Evolutionary conservation across 129 eudicot species (phyloP).

Genomic region (Oenanthe sinensis): DNA sequence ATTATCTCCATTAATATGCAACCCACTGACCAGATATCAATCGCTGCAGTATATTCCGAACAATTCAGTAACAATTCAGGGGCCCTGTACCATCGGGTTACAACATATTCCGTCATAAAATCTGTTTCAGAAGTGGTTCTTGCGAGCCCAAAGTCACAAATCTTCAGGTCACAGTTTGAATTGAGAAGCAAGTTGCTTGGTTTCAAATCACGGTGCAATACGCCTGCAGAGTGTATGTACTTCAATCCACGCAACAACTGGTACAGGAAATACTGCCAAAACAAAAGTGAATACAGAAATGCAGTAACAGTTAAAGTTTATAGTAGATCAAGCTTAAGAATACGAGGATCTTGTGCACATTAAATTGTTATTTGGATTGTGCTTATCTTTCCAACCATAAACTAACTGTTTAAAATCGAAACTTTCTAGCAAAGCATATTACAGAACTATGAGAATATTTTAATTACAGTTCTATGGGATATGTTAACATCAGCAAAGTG

Average conservation of each 20-base stretch:
- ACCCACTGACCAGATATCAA: slow-evolving; percentile 95
- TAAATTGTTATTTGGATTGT: not conserved
- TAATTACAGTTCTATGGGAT: not conserved
- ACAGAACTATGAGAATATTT: not conserved
- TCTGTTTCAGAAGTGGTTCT: slow-evolving; percentile 87
- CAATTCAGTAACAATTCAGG: slow-evolving; percentile 85
- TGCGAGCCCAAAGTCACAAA: slow-evolving; percentile 94
- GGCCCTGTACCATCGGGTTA: slow-evolving; percentile 91
- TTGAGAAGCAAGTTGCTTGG: slow-evolving; percentile 87
- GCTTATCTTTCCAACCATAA: not conserved
- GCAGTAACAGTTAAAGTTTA: not conserved
- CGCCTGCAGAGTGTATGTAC: slow-evolving; percentile 82
- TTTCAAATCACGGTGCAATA: slow-evolving; percentile 83
- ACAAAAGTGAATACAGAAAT: slow-evolving; percentile 3
- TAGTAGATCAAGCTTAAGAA: not conserved
- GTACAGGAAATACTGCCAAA: slow-evolving; percentile 73
- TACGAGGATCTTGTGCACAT: not conserved
- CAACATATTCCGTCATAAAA: slow-evolving; percentile 92
- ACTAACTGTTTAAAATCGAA: not conserved
- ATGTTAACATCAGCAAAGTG: not conserved
- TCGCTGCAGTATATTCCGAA: slow-evolving; percentile 89
- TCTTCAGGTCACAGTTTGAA: slow-evolving; percentile 89
- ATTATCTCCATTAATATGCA: slow-evolving; percentile 89
- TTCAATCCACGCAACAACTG: slow-evolving; percentile 79
- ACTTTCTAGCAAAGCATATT: not conserved